These are phyloP conservation scores for Houttuynia cordata DNA, from an alignment of 164 flowering plant genomes.

Conservation along the genomic window DNA sequence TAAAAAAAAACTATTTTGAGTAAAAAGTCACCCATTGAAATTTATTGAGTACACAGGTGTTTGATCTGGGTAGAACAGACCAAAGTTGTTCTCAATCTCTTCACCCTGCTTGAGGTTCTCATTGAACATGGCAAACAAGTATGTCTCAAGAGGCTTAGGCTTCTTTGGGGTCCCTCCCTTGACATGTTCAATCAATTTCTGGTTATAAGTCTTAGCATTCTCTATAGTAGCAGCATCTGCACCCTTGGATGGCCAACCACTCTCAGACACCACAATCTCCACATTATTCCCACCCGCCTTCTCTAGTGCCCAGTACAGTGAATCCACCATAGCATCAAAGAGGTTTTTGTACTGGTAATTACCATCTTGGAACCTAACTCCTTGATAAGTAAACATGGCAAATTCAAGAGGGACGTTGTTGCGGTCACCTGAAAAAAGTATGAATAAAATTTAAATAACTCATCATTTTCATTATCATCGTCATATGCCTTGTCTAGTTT, in stretches of 20 bases:
- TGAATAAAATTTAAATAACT: too few species aligned
- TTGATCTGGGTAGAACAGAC: conserved; percentile 10
- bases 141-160: conserved; percentile 6
- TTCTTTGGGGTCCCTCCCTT: conserved; percentile 7
- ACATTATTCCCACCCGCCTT: conserved; percentile 1
- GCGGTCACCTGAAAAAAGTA: too few species aligned
- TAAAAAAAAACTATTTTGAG: too few species aligned
- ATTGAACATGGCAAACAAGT: conserved; percentile 11
- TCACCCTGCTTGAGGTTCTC: conserved; percentile 7
- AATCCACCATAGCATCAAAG: conserved; percentile 11
- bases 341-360: conserved; percentile 1
- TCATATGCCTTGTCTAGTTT: too few species aligned
- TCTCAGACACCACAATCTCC: conserved; percentile 7
- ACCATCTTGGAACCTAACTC: not conserved
- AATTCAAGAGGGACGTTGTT: not conserved
- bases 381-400: not conserved
- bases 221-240: not conserved
- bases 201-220: conserved; percentile 11
- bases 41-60: conserved; percentile 6
- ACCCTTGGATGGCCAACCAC: conserved; percentile 12
- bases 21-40: not conserved
- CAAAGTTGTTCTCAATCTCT: conserved; percentile 7
- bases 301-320: conserved; percentile 7
- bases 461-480: too few species aligned
- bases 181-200: conserved; percentile 7